Conservation (phyloP, 2,329 filamentous ascomycete species). For the Alternaria burnsii region DNA sequence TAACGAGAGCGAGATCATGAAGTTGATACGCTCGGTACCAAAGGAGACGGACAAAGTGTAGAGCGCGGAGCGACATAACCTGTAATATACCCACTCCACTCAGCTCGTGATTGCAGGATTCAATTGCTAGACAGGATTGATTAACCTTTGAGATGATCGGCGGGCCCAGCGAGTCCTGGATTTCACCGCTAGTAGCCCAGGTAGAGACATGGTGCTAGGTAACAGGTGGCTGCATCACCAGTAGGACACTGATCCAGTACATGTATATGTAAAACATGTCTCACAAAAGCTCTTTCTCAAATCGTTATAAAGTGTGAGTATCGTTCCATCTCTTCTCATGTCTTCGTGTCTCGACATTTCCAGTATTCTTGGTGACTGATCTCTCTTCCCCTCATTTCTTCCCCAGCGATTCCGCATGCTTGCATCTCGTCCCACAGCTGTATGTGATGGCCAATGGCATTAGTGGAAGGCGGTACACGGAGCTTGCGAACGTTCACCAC, state of each 20-base stretch:
- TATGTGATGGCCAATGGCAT: background rate
- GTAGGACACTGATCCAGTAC: constrained; percentile 2
- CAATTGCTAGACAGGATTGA: background rate
- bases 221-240: constrained; percentile 28
- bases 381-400: background rate
- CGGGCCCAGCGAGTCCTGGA: background rate
- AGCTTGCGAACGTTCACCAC: background rate
- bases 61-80: constrained; percentile 8
- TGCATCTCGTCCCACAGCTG: background rate
- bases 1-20: constrained; percentile 87
- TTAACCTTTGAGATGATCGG: background rate
- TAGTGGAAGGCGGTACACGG: background rate
- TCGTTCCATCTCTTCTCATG: background rate
- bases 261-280: constrained; percentile 20
- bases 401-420: background rate
- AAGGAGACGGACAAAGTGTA: constrained; percentile 47
- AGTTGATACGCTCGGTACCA: constrained; percentile 71
- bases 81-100: constrained; percentile 13
- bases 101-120: background rate
- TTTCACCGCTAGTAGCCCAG: constrained; percentile 12
- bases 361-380: background rate
- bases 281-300: background rate
- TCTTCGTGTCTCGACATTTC: background rate
- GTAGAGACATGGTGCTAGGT: constrained; percentile 10
- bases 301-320: background rate